Evolutionary conservation across 2,329 filamentous ascomycete species (phyloP).

Genomic region (Capronia americana): DNA sequence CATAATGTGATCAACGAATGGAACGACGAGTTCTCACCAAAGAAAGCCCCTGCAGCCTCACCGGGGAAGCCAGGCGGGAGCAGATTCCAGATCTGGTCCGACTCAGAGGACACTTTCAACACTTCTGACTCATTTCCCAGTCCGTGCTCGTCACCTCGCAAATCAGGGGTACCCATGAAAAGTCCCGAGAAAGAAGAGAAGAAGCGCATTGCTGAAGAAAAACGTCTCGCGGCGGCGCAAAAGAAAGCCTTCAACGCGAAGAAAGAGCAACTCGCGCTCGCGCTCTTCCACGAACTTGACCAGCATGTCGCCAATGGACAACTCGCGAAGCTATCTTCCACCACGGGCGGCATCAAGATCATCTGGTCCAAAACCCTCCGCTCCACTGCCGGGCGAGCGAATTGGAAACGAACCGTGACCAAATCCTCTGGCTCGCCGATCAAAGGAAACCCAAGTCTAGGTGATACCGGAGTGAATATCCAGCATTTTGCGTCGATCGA

Average conservation of each 20-base stretch:
- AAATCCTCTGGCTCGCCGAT: slow-evolving; percentile 41
- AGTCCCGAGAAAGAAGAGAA: slow-evolving; percentile 39
- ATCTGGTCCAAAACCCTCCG: slow-evolving; percentile 68
- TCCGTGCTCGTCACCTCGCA: slow-evolving; percentile 36
- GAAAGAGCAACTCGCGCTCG: slow-evolving; percentile 60
- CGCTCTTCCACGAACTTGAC: slow-evolving; percentile 65
- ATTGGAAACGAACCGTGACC: slow-evolving; percentile 69
- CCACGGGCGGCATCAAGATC: slow-evolving; percentile 64
- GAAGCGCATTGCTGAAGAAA: slow-evolving; percentile 42
- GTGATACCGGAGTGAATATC: slow-evolving; percentile 39
- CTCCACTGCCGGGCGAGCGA: slow-evolving; percentile 69
- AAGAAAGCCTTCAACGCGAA: slow-evolving; percentile 60
- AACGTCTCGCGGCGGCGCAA: slow-evolving; percentile 45
- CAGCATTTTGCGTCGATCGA: slow-evolving; percentile 78
- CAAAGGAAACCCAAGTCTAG: slow-evolving; percentile 29
- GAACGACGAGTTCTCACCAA: slow-evolving; percentile 62
- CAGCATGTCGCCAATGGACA: slow-evolving; percentile 56
- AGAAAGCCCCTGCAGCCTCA: slow-evolving; percentile 46
- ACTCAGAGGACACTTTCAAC: slow-evolving; percentile 41
- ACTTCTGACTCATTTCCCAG: slow-evolving; percentile 41
- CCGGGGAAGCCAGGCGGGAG: slow-evolving; percentile 35
- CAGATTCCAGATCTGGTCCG: slow-evolving; percentile 45
- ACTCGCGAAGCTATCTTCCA: slow-evolving; percentile 55
- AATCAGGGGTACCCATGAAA: slow-evolving; percentile 39
- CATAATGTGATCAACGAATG: slow-evolving; percentile 59